Evolutionary conservation across 139 green algal species (phyloP).

Genomic region (Coelastrella sp.): DNA sequence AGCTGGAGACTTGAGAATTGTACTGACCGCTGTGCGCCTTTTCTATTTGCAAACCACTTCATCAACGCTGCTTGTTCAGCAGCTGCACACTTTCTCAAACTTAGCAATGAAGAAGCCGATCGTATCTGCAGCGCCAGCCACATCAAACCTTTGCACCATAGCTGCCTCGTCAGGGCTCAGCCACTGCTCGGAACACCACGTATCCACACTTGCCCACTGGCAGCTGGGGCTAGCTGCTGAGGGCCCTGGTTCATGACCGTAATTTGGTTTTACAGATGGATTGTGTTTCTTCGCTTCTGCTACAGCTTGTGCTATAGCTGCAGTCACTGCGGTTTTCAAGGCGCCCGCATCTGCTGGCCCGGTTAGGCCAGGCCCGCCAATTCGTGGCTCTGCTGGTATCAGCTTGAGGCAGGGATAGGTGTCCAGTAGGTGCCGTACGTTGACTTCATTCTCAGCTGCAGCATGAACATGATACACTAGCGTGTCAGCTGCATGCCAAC

Average conservation of each 20-base stretch:
- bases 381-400: constrained; percentile 62
- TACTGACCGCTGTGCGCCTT: background rate
- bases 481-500: too few relatives aligned
- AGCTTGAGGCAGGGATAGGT: constrained; percentile 74
- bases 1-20: too few relatives aligned
- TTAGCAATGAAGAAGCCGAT: constrained; percentile 95
- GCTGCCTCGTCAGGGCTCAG: constrained; percentile 73
- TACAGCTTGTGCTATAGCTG: background rate
- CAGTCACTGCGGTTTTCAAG: background rate
- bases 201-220: background rate
- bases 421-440: constrained; percentile 90
- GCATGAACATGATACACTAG: background rate
- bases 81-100: constrained; percentile 72
- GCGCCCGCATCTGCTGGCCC: constrained; percentile 30
- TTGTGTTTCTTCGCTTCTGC: background rate
- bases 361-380: constrained; percentile 74
- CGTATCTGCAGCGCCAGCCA: constrained; percentile 70
- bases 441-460: constrained; percentile 93
- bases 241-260: background rate
- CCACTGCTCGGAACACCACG: constrained; percentile 58
- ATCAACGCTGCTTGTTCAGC: background rate
- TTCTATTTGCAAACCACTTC: background rate
- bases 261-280: background rate
- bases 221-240: background rate
- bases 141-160: constrained; percentile 92